phyloP scores from a whole-genome alignment of 345 rosid species.

The Eutrema japonicum region DNA sequence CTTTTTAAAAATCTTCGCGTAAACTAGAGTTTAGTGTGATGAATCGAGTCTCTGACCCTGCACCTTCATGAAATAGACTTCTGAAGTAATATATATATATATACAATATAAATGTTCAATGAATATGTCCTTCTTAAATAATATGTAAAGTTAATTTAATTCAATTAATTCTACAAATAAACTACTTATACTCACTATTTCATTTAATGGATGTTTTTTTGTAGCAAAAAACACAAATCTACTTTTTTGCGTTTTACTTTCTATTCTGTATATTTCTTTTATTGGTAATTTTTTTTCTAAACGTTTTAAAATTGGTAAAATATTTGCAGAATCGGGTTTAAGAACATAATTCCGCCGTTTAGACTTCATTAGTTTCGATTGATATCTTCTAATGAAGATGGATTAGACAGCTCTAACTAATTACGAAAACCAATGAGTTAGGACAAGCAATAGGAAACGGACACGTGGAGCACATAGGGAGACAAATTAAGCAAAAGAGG shows the following conservation, averaged over 20 bases:
- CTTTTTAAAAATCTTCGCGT: background rate
- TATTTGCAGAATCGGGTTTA: too few relatives aligned
- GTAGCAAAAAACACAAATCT: too few relatives aligned
- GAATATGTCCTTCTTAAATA: background rate
- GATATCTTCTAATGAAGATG: slow-evolving; percentile 25
- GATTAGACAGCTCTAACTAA: slow-evolving; percentile 37
- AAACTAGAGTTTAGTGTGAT: background rate
- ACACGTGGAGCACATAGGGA: slow-evolving; percentile 30
- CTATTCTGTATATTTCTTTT: too few relatives aligned
- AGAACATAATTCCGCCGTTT: background rate
- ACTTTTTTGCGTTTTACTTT: too few relatives aligned
- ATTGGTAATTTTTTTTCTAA: too few relatives aligned
- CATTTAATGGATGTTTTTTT: too few relatives aligned
- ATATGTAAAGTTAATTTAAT: too few relatives aligned
- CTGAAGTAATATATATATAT: background rate
- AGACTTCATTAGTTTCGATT: slow-evolving; percentile 11
- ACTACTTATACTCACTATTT: too few relatives aligned
- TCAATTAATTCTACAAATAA: too few relatives aligned
- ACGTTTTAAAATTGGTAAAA: too few relatives aligned
- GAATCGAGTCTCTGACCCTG: background rate
- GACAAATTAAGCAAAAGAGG: slow-evolving; percentile 27
- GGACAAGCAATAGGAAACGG: slow-evolving; percentile 14
- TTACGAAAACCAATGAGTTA: slow-evolving; percentile 15
- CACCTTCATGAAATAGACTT: background rate
- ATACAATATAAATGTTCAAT: background rate